Evolutionary conservation across 2,329 filamentous ascomycete species (phyloP).

Genomic region (Hypoxylon rubiginosum): DNA sequence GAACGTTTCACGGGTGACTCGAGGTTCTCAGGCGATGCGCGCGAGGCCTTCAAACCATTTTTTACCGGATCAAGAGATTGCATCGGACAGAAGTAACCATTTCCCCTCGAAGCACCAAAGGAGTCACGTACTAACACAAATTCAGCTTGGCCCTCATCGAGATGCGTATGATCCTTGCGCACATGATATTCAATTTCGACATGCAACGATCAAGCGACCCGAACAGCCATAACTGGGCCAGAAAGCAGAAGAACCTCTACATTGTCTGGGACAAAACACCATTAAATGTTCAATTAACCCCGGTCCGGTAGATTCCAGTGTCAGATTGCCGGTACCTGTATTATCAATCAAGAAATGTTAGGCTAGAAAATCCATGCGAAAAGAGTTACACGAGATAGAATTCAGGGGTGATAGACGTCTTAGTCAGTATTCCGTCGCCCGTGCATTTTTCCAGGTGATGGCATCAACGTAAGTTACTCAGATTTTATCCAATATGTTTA

Average conservation of each 20-base stretch:
- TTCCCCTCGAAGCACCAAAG: not conserved
- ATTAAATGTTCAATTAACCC: conserved; percentile 15
- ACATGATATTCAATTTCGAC: conserved; percentile 24
- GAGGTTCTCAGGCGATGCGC: conserved; percentile 10
- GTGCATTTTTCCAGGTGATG: too few relatives aligned
- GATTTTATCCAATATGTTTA: too few relatives aligned
- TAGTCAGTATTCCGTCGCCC: too few relatives aligned
- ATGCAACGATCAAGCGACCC: conserved; percentile 4
- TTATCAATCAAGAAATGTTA: not conserved
- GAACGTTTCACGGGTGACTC: conserved; percentile 28
- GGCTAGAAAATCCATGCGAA: not conserved
- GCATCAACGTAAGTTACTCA: too few relatives aligned
- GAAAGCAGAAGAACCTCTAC: conserved; percentile 23
- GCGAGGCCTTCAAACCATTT: conserved; percentile 29
- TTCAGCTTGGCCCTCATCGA: conserved; percentile 24
- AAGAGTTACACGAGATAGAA: too few relatives aligned
- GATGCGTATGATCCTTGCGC: conserved; percentile 23
- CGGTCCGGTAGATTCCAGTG: not conserved
- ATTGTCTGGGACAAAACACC: conserved; percentile 30
- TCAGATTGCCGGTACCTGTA: not conserved
- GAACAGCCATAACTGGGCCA: conserved; percentile 11
- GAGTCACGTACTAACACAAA: not conserved
- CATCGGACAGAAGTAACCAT: conserved; percentile 29
- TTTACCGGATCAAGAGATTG: conserved; percentile 27
- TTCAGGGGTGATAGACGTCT: too few relatives aligned